phyloP scores from a whole-genome alignment of 148 eudicot species.

The Silene uniflora region DNA sequence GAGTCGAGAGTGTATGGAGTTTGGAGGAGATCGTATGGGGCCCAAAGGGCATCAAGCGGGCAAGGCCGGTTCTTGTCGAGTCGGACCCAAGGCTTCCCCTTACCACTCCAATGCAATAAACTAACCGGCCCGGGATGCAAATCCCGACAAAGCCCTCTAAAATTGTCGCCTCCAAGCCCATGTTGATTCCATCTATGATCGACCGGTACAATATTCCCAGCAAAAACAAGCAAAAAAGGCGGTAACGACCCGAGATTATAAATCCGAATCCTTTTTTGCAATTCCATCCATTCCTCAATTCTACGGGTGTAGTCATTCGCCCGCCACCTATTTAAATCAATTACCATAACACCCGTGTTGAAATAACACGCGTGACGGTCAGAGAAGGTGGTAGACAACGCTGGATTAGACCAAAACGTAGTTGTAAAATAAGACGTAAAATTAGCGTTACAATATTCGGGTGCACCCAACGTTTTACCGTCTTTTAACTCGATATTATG shows the following conservation, averaged over 20 bases:
- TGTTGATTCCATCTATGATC: conserved; percentile 85
- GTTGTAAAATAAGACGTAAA: conserved; percentile 68
- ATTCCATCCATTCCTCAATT: conserved; percentile 90
- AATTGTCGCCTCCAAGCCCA: conserved; percentile 77
- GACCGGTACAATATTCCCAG: conserved; percentile 64
- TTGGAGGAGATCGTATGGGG: conserved; percentile 70
- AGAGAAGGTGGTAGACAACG: conserved; percentile 50
- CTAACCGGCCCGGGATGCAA: conserved; percentile 86
- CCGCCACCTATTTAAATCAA: conserved; percentile 60
- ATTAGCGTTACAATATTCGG: conserved; percentile 76
- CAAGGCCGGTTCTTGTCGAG: conserved; percentile 68
- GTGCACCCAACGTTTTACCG: conserved; percentile 55
- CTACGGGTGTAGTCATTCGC: conserved; percentile 53
- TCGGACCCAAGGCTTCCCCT: conserved; percentile 85
- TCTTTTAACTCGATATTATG: conserved; percentile 31
- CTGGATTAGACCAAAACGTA: conserved; percentile 67
- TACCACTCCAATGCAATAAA: conserved; percentile 84
- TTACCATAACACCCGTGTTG: conserved; percentile 79
- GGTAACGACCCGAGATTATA: conserved; percentile 73
- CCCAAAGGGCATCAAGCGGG: conserved; percentile 82
- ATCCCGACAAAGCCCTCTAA: conserved; percentile 66
- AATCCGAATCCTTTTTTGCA: conserved; percentile 68
- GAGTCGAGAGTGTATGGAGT: conserved; percentile 57
- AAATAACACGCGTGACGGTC: conserved; percentile 63
- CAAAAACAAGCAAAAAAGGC: conserved; percentile 68